Evolutionary conservation across 352 stramenopile species (phyloP), one percentile per base, ranked within the genome.

Genomic region (Phytopythium delawarense): DNA sequence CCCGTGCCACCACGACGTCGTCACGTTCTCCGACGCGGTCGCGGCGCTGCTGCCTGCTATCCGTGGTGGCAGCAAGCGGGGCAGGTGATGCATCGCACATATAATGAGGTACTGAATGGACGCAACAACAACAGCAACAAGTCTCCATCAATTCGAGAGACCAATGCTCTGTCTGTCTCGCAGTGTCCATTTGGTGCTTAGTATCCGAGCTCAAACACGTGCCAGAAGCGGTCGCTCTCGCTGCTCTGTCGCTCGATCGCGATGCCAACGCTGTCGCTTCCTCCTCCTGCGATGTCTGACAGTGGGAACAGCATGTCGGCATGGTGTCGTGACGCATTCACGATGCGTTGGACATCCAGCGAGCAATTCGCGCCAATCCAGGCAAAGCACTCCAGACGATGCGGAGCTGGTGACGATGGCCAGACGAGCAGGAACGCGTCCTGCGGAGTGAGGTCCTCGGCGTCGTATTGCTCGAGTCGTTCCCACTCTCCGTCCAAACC

Each of bases 1-100:
- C 61, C 84, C 84, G 5, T 84, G 81, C 28, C 66, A 78, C 28
- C 77, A 91, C 69, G 76, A 92, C 59, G 70, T 81, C n/a, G 68
- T 94, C 52, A 94, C 81, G 5, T 95, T 92, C 63, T 89, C 79
- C 7, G 82, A 93, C 50, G 69, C 74, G 51, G 74, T 64, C 39
- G 75, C 64, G 45, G 70, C 63, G 16, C 66, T 82, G 37, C 57
- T 82, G 59, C 61, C 52, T 6, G 71, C 78, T 32, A 78, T 82
- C 20, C 71, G 74, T 2, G 53, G 62, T 12, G 34, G 13, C 32
- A 55, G n/a, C 20, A 62, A 54, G 42, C 40, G 32, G 3, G 25
- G 42, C 39, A 53, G 40, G 35, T 34, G 42, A 21, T 28, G 9
- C 44, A 25, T 50, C 44, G 4, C 25, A 39, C 21, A 59, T 2